Base-by-base conservation (phyloP, 2,329 filamentous ascomycete genomes). In the Colletotrichum sp. region DNA sequence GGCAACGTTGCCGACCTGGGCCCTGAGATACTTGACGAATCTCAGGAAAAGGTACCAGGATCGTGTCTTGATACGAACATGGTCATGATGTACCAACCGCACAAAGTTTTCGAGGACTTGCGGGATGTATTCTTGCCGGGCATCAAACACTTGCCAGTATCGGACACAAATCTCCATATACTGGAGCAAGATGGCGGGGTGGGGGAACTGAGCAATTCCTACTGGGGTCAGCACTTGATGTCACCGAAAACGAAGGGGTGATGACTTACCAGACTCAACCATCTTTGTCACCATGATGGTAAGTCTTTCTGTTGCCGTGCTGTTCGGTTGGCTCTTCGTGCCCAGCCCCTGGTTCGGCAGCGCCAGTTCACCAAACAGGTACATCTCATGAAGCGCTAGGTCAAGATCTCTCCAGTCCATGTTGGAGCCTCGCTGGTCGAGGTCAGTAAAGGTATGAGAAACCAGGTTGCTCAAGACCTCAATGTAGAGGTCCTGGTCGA, bases 121-220 rank as follows among this genome's bases (percentile, higher is more conserved):
- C 3, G 95, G 95, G 66, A 99, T 98, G 76, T 95, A 93, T 26
- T 93, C 89, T 34, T 93, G 90, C 81, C 98, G 95, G 72, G 92
- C 92, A 82, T 99, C 96, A 83, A 99, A 99, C 84, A 98, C 98
- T 32, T 93, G 92, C 83, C 94, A 95, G 85, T 99, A 99, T 67
- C 97, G 93, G 71, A 98, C 96, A 83, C 96, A 98, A 43, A 98
- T 98, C 84, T 99, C 97, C 96, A 99, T 98, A 82, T 98, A 99
- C 85, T 98, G 96, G 26, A 99, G 89, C 78, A 98, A 92, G 68
- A 98, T 96, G 18, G 96, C 95, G 2, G 97, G 96, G 83, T 99
- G 97, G 18, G 93, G 92, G 84, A 96, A 98, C 59, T 90, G 94
- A 75, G 95, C 93, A 79, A 98, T 94, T 79, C 95, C 95, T 96